A percentile compares a stretch with the other conserved stretches of the same genome.
These are phyloP conservation scores for Pythium periplocum DNA, from an alignment of 352 stramenopile species.

Conservation along the genomic window DNA sequence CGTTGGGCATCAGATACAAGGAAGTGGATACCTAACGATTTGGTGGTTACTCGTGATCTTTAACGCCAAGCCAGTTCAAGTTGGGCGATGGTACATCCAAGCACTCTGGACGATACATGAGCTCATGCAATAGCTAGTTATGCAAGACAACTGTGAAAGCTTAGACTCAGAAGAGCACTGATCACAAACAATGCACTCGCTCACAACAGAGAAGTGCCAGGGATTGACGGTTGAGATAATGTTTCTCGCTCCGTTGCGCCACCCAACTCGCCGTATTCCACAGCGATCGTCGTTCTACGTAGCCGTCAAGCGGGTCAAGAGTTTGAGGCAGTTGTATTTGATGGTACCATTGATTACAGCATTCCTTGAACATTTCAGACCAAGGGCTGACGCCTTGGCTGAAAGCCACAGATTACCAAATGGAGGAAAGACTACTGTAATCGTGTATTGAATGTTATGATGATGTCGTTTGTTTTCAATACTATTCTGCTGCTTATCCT, in stretches of 20 bases:
- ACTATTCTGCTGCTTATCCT: no score
- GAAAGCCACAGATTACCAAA: background rate
- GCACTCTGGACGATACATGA: no score
- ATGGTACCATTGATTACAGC: slow-evolving; percentile 3
- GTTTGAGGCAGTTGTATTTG: slow-evolving; percentile 5
- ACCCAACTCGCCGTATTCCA: slow-evolving; percentile 5
- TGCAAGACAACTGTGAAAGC: no score
- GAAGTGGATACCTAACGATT: no score
- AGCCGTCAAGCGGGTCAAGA: slow-evolving; percentile 6
- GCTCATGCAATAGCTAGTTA: no score
- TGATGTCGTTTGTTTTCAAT: background rate
- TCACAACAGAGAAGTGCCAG: slow-evolving; percentile 13
- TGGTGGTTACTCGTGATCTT: no score
- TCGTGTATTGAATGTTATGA: background rate
- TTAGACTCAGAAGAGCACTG: no score
- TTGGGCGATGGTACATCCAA: no score
- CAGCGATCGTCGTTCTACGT: slow-evolving; percentile 11
- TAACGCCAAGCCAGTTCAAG: no score
- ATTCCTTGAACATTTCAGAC: slow-evolving; percentile 8
- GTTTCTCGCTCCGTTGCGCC: slow-evolving; percentile 5
- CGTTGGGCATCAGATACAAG: no score
- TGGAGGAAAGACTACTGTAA: slow-evolving; percentile 2
- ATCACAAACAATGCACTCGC: background rate
- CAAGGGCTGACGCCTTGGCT: background rate
- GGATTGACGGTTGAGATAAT: slow-evolving; percentile 9